phyloP scores from a whole-genome alignment of 2,329 filamentous ascomycete species.

The Pseudopyricularia javanii region DNA sequence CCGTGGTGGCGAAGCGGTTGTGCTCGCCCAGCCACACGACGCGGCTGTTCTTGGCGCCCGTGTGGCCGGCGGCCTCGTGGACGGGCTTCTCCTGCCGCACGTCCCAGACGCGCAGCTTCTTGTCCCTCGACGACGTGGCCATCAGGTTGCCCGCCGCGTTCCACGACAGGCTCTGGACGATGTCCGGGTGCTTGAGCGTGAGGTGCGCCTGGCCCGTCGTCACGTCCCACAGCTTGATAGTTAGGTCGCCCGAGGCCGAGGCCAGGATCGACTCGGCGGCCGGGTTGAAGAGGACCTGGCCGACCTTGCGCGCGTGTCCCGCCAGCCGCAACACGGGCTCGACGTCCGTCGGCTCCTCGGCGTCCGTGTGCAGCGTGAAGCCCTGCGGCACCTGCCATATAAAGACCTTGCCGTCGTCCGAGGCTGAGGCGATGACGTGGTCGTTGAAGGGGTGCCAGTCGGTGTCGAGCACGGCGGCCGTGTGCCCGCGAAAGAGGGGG shows the following conservation, averaged over 20 bases:
- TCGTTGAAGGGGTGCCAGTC: conserved; percentile 99
- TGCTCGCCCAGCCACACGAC: conserved; percentile 96
- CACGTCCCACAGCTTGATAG: conserved; percentile 93
- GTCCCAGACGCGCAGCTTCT: conserved; percentile 97
- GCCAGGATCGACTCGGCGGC: conserved; percentile 91
- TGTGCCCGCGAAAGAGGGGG: conserved; percentile 92
- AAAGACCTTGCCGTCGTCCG: conserved; percentile 94
- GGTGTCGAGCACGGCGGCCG: conserved; percentile 87
- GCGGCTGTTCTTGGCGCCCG: conserved; percentile 93
- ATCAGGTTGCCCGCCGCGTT: conserved; percentile 78
- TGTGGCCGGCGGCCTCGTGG: conserved; percentile 74
- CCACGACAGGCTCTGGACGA: conserved; percentile 93
- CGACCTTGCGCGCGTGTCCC: conserved; percentile 89
- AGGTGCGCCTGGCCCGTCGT: conserved; percentile 62
- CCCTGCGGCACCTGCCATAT: conserved; percentile 87
- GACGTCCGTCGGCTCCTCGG: conserved; percentile 74
- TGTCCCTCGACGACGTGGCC: conserved; percentile 90
- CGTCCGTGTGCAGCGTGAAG: conserved; percentile 76
- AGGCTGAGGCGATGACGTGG: conserved; percentile 79
- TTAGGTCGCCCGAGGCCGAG: conserved; percentile 88
- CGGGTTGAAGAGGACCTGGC: conserved; percentile 96
- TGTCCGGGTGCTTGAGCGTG: conserved; percentile 74
- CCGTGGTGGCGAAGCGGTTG: conserved; percentile 89
- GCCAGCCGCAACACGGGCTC: conserved; percentile 68
- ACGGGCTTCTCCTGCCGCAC: conserved; percentile 81